Base-by-base conservation (phyloP, 2,329 filamentous ascomycete species). In the Talaromyces pinophilus region DNA sequence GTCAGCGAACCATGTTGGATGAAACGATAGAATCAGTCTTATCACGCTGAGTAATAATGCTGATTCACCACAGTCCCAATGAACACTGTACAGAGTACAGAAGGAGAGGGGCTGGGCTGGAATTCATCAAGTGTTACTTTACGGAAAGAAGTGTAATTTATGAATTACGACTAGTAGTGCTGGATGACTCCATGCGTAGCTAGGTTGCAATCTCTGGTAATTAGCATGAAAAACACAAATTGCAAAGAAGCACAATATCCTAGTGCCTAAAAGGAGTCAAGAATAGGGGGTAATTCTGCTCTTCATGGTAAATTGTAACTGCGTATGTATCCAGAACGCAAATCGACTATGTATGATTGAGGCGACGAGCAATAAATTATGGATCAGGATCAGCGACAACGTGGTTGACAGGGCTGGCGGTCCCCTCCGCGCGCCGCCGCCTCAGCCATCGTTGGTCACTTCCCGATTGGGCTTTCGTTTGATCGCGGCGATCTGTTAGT, bases 361-460 rank as follows among this genome's bases (percentile, higher is more conserved):
- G 13, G n/a, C 19, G 19, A 60, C n/a, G 17, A 42, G 11, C 35
- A 44, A 46, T 44, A 30, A 55, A 55, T 46, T 54, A 62, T 44
- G 38, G 59, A 46, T 61, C 48, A 48, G 64, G 64, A 66, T 66
- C 64, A 66, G 60, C 64, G 46, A 54, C 59, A 66, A 66, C 64
- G 64, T 66, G 64, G 64, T 66, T 63, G 64, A 66, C 64, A 66
- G 64, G 64, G 64, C 64, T 63, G 64, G 50, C 57, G 38, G 50
- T 57, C 62, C 57, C 35, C 57, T 60, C 57, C 57, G 38, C 40
- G 57, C 57, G 57, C 57, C 50, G 62, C 46, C 46, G 62, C 62
- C 50, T 42, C 62, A 44, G 62, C 62, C 62, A 63, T 52, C 62
- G 54, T 55, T 38, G 46, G 46, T 38, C 60, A 62, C 38, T 44